These are phyloP conservation scores for Citrus mangshanensis DNA, from an alignment of 345 rosid genomes.

Conservation along the genomic window DNA sequence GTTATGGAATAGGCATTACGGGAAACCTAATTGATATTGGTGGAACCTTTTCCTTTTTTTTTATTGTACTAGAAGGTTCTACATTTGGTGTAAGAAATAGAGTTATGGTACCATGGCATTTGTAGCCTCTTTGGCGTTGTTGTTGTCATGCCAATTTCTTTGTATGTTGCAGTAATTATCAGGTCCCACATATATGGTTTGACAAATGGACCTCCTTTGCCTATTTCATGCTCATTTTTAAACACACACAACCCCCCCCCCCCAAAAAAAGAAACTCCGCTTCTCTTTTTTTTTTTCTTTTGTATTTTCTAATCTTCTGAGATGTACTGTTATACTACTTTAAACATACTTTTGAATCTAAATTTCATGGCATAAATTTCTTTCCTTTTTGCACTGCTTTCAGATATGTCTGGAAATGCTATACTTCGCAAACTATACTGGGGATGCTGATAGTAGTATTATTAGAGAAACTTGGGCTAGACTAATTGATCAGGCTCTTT, in stretches of 20 bases:
- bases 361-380: background rate
- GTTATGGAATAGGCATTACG: background rate
- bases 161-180: background rate
- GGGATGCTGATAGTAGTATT: slow-evolving; percentile 90
- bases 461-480: slow-evolving; percentile 94
- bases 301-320: background rate
- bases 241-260: background rate
- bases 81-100: background rate
- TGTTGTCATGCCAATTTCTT: background rate
- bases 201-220: background rate
- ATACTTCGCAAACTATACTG: slow-evolving; percentile 88
- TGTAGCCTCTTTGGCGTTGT: background rate
- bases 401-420: slow-evolving; percentile 94
- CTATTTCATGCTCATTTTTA: background rate
- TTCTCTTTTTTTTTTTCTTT: background rate
- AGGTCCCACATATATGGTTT: background rate
- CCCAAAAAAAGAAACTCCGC: too few relatives aligned
- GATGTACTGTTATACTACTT: background rate
- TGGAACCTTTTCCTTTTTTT: background rate
- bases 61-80: background rate
- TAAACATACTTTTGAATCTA: background rate
- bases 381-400: slow-evolving; percentile 25
- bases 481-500: slow-evolving; percentile 89
- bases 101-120: background rate
- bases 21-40: background rate